phyloP scores from a whole-genome alignment of 2,329 filamentous ascomycete species.

The Aureobasidium subglaciale region DNA sequence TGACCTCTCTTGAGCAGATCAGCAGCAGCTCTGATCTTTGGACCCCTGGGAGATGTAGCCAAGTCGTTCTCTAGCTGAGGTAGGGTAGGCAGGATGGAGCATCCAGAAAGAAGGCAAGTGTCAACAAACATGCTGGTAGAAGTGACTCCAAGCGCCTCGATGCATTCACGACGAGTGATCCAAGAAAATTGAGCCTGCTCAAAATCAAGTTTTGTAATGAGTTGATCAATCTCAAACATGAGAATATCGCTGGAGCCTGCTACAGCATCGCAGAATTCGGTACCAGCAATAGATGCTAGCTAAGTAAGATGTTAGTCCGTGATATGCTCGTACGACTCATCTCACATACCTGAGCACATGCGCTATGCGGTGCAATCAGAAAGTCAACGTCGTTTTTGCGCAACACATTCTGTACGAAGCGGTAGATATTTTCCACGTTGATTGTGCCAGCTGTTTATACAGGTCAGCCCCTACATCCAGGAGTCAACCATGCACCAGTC shows the following conservation, averaged over 20 bases:
- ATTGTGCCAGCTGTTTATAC: slow-evolving; percentile 54
- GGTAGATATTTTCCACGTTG: slow-evolving; percentile 64
- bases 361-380: slow-evolving; percentile 78
- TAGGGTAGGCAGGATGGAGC: slow-evolving; percentile 69
- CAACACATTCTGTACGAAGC: slow-evolving; percentile 68
- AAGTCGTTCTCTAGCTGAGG: slow-evolving; percentile 58
- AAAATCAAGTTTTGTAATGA: slow-evolving; percentile 64
- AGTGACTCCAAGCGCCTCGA: slow-evolving; percentile 57
- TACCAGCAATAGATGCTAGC: slow-evolving; percentile 14
- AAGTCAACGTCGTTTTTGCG: slow-evolving; percentile 64
- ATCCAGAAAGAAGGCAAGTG: slow-evolving; percentile 74
- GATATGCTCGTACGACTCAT: background rate
- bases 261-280: slow-evolving; percentile 61
- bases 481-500: background rate
- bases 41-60: slow-evolving; percentile 9
- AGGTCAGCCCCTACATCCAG: slow-evolving; percentile 18
- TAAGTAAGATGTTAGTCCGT: slow-evolving; percentile 21
- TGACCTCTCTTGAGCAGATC: slow-evolving; percentile 62
- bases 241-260: slow-evolving; percentile 81
- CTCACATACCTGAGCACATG: slow-evolving; percentile 67
- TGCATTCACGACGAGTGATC: slow-evolving; percentile 60
- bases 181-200: slow-evolving; percentile 58
- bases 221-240: slow-evolving; percentile 73
- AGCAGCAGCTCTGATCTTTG: slow-evolving; percentile 67
- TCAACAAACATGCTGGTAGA: slow-evolving; percentile 74